A percentile compares a stretch with the other conserved stretches of the same genome.
Evolutionary conservation across 768 basidiomycete species (phyloP).

Genomic region (Tylopilus sp.): DNA sequence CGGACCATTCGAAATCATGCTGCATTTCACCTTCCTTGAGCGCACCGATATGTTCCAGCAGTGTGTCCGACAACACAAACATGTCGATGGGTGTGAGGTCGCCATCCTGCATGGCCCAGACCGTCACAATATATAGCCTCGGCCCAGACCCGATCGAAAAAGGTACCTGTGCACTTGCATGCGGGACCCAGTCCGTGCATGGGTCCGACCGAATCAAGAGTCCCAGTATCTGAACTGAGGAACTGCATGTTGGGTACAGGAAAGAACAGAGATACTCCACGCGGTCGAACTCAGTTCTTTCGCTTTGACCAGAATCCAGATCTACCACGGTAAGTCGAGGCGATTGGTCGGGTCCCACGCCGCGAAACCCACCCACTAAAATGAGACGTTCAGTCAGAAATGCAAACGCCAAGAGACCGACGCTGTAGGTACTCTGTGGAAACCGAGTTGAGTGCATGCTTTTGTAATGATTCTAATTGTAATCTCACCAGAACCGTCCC

Average conservation of each 20-base stretch:
- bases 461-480: background rate
- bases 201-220: constrained; percentile 54
- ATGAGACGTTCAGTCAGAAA: constrained; percentile 42
- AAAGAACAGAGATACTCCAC: constrained; percentile 38
- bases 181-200: constrained; percentile 42
- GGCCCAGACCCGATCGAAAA: constrained; percentile 42
- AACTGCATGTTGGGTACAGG: constrained; percentile 37
- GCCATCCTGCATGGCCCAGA: constrained; percentile 35
- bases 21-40: constrained; percentile 13
- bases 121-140: constrained; percentile 45
- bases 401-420: constrained; percentile 37
- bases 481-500: constrained; percentile 44
- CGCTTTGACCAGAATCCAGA: constrained; percentile 32
- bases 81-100: constrained; percentile 35
- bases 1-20: constrained; percentile 40
- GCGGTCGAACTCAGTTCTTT: constrained; percentile 29
- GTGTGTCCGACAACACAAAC: constrained; percentile 40
- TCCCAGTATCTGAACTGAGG: constrained; percentile 25
- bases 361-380: constrained; percentile 31
- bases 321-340: constrained; percentile 39
- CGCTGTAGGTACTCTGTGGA: constrained; percentile 25
- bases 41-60: constrained; percentile 27
- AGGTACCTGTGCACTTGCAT: constrained; percentile 35
- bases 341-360: constrained; percentile 20
- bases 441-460: constrained; percentile 1